Evolutionary conservation across 306 rosid genomes (phyloP).

Genomic region (Cucumis hystrix): DNA sequence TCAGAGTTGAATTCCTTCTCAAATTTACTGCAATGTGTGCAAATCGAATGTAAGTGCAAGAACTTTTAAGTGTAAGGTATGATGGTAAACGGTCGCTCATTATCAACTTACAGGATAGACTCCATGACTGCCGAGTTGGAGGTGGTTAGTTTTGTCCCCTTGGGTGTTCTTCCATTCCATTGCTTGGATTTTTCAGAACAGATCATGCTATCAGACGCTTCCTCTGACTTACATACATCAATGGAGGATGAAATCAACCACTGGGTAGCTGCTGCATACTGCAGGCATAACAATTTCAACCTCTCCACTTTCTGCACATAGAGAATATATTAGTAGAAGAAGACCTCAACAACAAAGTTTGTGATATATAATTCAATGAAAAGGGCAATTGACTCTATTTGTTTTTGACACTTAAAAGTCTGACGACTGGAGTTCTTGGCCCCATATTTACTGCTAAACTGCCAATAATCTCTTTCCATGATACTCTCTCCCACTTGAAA

Average conservation of each 20-base stretch:
- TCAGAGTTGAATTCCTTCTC: constrained; percentile 78
- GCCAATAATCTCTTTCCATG: neutral
- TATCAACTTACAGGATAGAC: constrained; percentile 61
- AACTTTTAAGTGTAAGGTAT: neutral
- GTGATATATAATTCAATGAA: neutral
- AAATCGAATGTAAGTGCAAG: constrained; percentile 1
- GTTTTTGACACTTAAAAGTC: neutral
- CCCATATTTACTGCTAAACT: neutral
- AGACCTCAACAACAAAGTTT: neutral
- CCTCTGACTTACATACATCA: constrained; percentile 31
- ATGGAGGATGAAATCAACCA: constrained; percentile 80
- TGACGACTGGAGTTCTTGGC: neutral
- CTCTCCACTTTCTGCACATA: constrained; percentile 75
- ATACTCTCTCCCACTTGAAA: neutral
- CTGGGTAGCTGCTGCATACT: constrained; percentile 83
- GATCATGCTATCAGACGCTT: constrained; percentile 24
- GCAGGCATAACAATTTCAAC: constrained; percentile 75
- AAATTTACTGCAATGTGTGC: constrained; percentile 44
- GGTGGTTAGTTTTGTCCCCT: constrained; percentile 43
- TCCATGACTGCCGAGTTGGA: constrained; percentile 41
- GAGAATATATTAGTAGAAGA: constrained; percentile 7
- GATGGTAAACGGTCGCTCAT: neutral
- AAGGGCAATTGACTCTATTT: neutral
- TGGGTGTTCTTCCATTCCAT: constrained; percentile 34
- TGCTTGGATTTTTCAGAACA: constrained; percentile 27